These are phyloP conservation scores for Komagataella phaffii DNA, from an alignment of 805 yeast genomes.

Conservation along the genomic window DNA sequence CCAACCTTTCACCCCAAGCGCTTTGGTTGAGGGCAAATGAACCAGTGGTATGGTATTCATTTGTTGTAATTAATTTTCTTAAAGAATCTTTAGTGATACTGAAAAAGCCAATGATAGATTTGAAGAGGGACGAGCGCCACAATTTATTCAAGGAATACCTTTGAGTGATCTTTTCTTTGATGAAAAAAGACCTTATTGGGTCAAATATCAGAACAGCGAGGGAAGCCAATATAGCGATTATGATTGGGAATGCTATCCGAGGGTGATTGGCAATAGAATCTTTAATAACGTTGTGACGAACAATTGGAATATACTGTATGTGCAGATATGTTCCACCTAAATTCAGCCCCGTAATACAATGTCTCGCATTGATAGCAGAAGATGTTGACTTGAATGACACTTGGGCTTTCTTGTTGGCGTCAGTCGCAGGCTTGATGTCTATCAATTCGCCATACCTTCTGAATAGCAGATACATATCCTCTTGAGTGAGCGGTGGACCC, in stretches of 20 bases:
- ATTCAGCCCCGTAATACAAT: conserved; percentile 74
- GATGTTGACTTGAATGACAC: conserved; percentile 43
- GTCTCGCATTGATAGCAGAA: conserved; percentile 76
- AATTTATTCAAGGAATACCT: conserved; percentile 38
- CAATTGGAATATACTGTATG: conserved; percentile 53
- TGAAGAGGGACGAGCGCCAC: conserved; percentile 14
- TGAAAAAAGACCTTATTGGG: conserved; percentile 76
- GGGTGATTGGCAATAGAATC: conserved; percentile 63
- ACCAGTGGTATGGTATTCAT: conserved; percentile 4
- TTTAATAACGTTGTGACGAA: conserved; percentile 35
- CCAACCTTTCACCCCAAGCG: conserved; percentile 58
- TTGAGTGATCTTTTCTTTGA: conserved; percentile 59
- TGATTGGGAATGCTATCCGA: conserved; percentile 66
- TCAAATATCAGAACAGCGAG: conserved; percentile 80
- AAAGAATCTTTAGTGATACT: conserved; percentile 13
- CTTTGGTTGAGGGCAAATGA: conserved; percentile 10
- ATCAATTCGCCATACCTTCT: conserved; percentile 78
- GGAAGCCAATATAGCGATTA: conserved; percentile 69
- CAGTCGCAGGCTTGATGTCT: conserved; percentile 45
- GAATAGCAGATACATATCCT: conserved; percentile 61
- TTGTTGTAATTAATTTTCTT: conserved; percentile 9
- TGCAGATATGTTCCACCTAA: conserved; percentile 58
- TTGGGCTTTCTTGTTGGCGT: conserved; percentile 27
- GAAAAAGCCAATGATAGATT: conserved; percentile 20
- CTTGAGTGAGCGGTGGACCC: conserved; percentile 69